Conservation (phyloP, 148 eudicot genomes). For the Camellia sinensis region DNA sequence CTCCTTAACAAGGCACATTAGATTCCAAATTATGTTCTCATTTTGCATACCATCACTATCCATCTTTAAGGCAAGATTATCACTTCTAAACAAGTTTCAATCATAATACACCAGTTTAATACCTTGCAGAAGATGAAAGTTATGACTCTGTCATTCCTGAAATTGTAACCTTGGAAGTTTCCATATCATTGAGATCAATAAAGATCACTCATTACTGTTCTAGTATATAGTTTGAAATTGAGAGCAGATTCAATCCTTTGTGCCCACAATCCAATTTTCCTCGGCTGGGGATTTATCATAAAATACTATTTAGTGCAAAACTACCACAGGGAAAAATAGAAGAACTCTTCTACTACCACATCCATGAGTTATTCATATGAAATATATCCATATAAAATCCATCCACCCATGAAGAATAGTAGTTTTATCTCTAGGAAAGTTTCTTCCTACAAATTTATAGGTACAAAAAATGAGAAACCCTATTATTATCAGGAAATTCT, state of each 20-base stretch:
- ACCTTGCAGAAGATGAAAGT: background rate
- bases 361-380: background rate
- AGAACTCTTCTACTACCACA: background rate
- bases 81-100: background rate
- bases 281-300: background rate
- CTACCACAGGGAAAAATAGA: background rate
- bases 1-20: background rate
- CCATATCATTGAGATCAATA: background rate
- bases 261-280: background rate
- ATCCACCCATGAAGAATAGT: background rate
- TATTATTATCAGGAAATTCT: background rate
- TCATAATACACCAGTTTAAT: background rate
- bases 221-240: background rate
- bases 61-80: background rate
- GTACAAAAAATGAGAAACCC: no score
- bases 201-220: background rate
- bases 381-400: background rate
- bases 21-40: background rate
- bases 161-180: background rate
- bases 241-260: background rate
- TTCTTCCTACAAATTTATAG: no score
- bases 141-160: background rate
- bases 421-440: no score
- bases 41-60: background rate
- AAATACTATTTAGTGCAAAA: background rate